Conservation (phyloP, 352 stramenopile species). For the Pythium angustatum region DNA sequence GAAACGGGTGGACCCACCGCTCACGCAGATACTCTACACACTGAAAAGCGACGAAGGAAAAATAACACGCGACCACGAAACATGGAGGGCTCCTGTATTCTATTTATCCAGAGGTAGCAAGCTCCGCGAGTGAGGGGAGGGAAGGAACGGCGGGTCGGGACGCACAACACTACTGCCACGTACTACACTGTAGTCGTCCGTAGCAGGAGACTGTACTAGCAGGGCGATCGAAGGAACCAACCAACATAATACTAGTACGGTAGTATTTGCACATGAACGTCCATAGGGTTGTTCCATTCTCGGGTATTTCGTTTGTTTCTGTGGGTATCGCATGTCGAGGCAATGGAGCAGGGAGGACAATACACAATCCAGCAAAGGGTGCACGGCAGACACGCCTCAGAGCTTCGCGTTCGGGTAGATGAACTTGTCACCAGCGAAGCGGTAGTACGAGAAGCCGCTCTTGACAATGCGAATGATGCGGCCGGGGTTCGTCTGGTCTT, state of each 20-base stretch:
- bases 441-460: slow-evolving; percentile 51
- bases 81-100: slow-evolving; percentile 25
- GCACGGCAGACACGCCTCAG: slow-evolving; percentile 21
- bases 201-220: background rate
- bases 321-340: too few relatives aligned
- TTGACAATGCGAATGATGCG: slow-evolving; percentile 62
- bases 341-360: background rate
- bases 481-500: slow-evolving; percentile 59
- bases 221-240: background rate
- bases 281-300: background rate
- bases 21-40: slow-evolving; percentile 4
- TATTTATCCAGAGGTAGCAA: slow-evolving; percentile 33
- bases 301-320: background rate
- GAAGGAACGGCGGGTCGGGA: background rate
- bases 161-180: background rate
- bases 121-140: background rate
- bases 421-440: slow-evolving; percentile 69
- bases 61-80: slow-evolving; percentile 1
- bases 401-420: slow-evolving; percentile 72
- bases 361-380: background rate
- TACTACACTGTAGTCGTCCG: too few relatives aligned
- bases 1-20: too few relatives aligned
- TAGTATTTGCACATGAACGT: slow-evolving; percentile 1
- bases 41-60: slow-evolving; percentile 1
- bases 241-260: too few relatives aligned